Base-by-base conservation (phyloP, 2,329 filamentous ascomycete species). In the Ophiostoma sp. region DNA sequence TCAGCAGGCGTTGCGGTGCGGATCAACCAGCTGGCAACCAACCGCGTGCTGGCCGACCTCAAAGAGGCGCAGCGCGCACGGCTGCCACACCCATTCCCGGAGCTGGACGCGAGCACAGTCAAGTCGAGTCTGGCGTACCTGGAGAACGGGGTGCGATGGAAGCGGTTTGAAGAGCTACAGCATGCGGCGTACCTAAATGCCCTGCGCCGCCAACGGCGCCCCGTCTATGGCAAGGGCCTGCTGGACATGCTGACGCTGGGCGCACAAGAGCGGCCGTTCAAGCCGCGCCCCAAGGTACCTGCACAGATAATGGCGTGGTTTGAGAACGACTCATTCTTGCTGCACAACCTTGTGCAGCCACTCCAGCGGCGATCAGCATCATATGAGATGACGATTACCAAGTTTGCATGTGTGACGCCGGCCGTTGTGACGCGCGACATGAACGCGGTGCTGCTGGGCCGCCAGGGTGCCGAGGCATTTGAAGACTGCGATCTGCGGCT, bases 331-430 rank as follows among this genome's bases (percentile, higher is more conserved):
- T 91, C 91, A 0, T 82, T 82, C 5, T 76, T 85, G 36, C 80
- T 93, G 65, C 81, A 82, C 49, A 81, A 85, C 4, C 86, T 95
- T 79, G 86, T 95, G n/a, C 86, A 88, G 18, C 92, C 88, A 0
- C 77, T 96, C 0, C 84, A 89, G 55, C 85, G 92, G 74, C 88
- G 93, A 38, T 88, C 93, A 1, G 84, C 87, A 66, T 82, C 83
- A 14, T 83, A 96, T 78, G 89, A 94, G 74, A 87, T 86, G 0
- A 88, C 85, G 2, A 89, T 99, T 67, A 87, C 90, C 71, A 92
- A 94, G 75, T 99, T 97, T 74, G 92, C 91, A 0, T 99, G 94
- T 74, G 88, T 97, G 45, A 98, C 95, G 0, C 95, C 95, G 2
- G 89, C 92, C 0, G 94, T 92, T 12, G 88, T 96, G 3, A 92